These are phyloP conservation scores for Aspergillus brasiliensis DNA, from an alignment of 2,329 filamentous ascomycete genomes.

Conservation along the genomic window DNA sequence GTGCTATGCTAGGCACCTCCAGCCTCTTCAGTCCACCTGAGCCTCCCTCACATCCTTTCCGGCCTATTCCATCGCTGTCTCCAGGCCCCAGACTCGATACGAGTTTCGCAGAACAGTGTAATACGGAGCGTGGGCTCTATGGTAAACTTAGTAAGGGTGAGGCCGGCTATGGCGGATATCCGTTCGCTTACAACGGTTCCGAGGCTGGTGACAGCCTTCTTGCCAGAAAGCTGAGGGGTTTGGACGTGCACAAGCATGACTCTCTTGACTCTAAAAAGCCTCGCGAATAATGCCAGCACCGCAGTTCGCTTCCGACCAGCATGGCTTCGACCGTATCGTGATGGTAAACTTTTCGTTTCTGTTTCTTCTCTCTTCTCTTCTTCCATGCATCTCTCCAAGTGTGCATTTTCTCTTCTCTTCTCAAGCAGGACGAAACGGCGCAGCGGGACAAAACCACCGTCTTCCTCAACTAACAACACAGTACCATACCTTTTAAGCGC, in stretches of 20 bases:
- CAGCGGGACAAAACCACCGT: neutral
- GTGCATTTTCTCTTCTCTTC: neutral
- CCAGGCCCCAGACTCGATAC: constrained; percentile 26
- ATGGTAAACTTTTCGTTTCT: constrained; percentile 6
- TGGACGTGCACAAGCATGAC: constrained; percentile 53
- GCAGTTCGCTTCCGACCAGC: neutral
- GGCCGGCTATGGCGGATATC: constrained; percentile 62
- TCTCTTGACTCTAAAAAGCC: neutral
- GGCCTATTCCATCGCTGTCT: constrained; percentile 20
- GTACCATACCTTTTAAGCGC: neutral
- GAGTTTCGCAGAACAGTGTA: constrained; percentile 31
- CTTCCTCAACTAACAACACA: constrained; percentile 7
- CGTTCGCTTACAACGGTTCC: constrained; percentile 46
- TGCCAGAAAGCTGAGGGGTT: constrained; percentile 66
- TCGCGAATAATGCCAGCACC: neutral
- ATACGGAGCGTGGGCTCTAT: constrained; percentile 51
- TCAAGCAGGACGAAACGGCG: neutral
- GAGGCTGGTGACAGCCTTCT: constrained; percentile 66
- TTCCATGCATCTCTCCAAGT: neutral
- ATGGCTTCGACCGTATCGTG: neutral
- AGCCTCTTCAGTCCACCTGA: neutral
- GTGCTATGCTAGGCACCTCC: neutral
- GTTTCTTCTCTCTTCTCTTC: neutral
- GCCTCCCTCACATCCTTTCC: constrained; percentile 21
- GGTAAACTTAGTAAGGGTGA: constrained; percentile 71